A percentile compares a stretch with the other conserved stretches of the same genome.
phyloP scores from a whole-genome alignment of 257 asterid species.

The Nyctanthes arbortristis region DNA sequence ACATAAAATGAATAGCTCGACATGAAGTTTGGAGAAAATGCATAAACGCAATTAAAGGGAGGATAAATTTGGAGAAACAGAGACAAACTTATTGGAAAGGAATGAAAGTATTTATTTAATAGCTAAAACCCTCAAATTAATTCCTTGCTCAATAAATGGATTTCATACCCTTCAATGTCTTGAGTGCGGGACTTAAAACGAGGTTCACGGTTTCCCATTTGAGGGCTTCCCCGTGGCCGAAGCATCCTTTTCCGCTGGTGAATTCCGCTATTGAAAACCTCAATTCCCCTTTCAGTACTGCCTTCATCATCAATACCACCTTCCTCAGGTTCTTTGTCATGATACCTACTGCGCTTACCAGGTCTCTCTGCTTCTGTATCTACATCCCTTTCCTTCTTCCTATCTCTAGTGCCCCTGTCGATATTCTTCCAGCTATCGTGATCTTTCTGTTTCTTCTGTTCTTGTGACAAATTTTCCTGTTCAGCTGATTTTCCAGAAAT shows the following conservation, averaged over 20 bases:
- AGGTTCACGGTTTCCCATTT: slow-evolving; percentile 64
- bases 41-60: background rate
- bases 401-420: slow-evolving; percentile 68
- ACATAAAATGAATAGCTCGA: slow-evolving; percentile 1
- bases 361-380: slow-evolving; percentile 77
- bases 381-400: slow-evolving; percentile 79
- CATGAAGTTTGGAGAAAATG: slow-evolving; percentile 12
- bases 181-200: slow-evolving; percentile 62
- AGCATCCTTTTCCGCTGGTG: slow-evolving; percentile 93
- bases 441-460: slow-evolving; percentile 67
- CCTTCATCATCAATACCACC: slow-evolving; percentile 67
- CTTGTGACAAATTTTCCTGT: slow-evolving; percentile 48
- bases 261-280: slow-evolving; percentile 63
- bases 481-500: slow-evolving; percentile 59
- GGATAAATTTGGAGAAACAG: no score
- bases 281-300: slow-evolving; percentile 66
- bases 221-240: slow-evolving; percentile 94
- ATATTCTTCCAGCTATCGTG: slow-evolving; percentile 61
- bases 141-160: slow-evolving; percentile 18
- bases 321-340: slow-evolving; percentile 79
- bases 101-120: slow-evolving; percentile 11
- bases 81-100: slow-evolving; percentile 4
- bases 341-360: slow-evolving; percentile 64
- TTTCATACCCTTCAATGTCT: slow-evolving; percentile 81
- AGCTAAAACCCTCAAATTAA: slow-evolving; percentile 15